Percentiles rank a stretch among this genome's conserved stretches.
These are phyloP conservation scores for Pichia ethanolica DNA, from an alignment of 805 yeast genomes.

Conservation along the genomic window DNA sequence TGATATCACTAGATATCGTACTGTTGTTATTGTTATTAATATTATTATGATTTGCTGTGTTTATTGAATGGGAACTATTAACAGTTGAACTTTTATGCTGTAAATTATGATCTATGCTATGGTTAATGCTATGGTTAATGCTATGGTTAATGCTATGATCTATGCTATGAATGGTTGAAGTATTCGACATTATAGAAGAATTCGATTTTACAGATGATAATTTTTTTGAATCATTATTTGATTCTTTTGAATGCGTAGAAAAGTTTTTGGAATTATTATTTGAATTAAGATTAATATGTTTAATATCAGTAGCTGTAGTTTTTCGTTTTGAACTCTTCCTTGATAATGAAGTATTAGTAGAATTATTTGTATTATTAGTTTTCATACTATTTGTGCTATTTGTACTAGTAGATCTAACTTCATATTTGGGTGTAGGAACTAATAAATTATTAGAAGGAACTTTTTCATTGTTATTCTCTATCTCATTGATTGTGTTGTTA, in stretches of 20 bases:
- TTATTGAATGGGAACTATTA: not conserved
- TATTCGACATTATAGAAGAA: not conserved
- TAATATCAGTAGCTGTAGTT: not conserved
- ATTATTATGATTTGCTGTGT: not conserved
- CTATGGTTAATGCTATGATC: not conserved
- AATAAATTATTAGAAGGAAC: no score
- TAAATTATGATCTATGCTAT: no score
- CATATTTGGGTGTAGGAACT: not conserved
- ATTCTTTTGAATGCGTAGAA: not conserved
- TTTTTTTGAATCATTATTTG: not conserved
- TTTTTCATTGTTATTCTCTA: no score
- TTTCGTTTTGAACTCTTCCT: not conserved
- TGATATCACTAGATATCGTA: not conserved
- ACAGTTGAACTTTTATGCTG: no score
- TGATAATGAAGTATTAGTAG: not conserved
- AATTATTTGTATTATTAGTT: not conserved
- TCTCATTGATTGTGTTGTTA: not conserved
- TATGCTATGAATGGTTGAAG: not conserved
- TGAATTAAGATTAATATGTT: not conserved
- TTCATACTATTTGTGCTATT: not conserved
- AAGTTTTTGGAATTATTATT: not conserved
- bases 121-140: no score
- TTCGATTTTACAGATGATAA: not conserved
- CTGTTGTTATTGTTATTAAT: no score
- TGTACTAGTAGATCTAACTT: not conserved